Conservation (phyloP, 768 basidiomycete genomes). For the Mycena haematopus region DNA sequence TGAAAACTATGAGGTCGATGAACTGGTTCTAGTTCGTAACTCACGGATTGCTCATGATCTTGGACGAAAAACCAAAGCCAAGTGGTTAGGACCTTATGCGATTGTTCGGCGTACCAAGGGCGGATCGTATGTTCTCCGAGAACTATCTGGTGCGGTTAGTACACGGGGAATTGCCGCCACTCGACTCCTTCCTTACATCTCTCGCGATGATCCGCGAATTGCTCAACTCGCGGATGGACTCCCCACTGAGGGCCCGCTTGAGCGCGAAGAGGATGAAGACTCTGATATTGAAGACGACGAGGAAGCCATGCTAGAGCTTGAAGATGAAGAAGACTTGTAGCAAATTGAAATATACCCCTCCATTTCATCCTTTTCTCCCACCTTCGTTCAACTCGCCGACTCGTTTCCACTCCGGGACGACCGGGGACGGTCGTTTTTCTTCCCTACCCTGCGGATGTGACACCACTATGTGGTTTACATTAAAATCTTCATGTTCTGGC, state of each 20-base stretch:
- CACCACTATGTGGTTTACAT: no score
- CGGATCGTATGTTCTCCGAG: slow-evolving; percentile 10
- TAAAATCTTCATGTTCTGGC: no score
- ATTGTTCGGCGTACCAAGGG: slow-evolving; percentile 7
- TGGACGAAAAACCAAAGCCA: neutral
- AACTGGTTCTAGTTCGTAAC: neutral
- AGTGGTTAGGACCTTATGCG: slow-evolving; percentile 15
- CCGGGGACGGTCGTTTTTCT: no score
- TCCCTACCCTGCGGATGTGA: no score
- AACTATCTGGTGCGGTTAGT: slow-evolving; percentile 1
- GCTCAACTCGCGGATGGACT: neutral
- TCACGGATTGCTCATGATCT: neutral
- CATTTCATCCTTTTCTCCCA: no score
- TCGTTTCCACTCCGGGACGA: no score
- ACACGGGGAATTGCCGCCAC: slow-evolving; percentile 3
- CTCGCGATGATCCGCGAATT: neutral
- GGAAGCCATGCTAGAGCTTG: no score
- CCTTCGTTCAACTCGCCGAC: no score
- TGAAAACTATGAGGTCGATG: neutral
- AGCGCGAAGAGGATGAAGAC: neutral
- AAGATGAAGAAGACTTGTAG: no score
- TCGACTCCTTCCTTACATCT: no score
- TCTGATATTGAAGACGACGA: neutral
- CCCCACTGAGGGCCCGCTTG: neutral
- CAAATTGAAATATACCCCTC: no score